These are phyloP conservation scores for Fraxinus greggii DNA, from an alignment of 305 asterid genomes.

Conservation along the genomic window DNA sequence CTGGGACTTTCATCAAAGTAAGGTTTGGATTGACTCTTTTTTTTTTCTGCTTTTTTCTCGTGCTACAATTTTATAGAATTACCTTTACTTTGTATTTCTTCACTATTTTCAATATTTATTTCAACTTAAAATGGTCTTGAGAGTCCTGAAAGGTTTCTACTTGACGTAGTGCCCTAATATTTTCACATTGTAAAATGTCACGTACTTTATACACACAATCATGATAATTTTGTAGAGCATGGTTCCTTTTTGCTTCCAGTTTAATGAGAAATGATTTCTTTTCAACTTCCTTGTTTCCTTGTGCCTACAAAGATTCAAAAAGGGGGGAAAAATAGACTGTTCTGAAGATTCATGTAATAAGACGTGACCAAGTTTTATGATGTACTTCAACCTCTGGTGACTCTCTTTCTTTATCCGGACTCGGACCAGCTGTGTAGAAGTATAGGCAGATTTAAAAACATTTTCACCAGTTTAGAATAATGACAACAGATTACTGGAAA, in stretches of 20 bases:
- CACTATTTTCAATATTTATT: background rate
- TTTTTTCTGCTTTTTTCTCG: background rate
- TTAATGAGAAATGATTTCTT: background rate
- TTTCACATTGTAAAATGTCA: background rate
- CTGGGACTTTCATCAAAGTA: conserved; percentile 93
- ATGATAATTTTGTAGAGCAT: background rate
- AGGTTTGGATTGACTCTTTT: conserved; percentile 35
- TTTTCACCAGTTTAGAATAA: background rate
- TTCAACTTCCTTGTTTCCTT: background rate
- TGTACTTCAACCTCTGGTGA: background rate
- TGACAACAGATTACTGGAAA: background rate
- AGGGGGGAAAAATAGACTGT: too few relatives aligned
- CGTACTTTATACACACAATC: background rate
- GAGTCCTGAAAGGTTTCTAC: conserved; percentile 8
- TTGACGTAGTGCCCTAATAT: background rate
- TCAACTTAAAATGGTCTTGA: conserved; percentile 2
- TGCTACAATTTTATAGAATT: background rate
- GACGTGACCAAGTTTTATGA: background rate
- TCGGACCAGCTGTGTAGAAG: background rate
- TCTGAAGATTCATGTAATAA: background rate
- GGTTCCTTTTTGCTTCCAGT: background rate
- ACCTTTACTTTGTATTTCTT: conserved; percentile 8
- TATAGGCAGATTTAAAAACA: background rate
- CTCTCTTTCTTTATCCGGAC: background rate
- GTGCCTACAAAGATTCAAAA: background rate